Evolutionary conservation across 495 filamentous ascomycete genomes (phyloP), one percentile per base, ranked within the genome.

Genomic region (Ascobolus immersus): DNA sequence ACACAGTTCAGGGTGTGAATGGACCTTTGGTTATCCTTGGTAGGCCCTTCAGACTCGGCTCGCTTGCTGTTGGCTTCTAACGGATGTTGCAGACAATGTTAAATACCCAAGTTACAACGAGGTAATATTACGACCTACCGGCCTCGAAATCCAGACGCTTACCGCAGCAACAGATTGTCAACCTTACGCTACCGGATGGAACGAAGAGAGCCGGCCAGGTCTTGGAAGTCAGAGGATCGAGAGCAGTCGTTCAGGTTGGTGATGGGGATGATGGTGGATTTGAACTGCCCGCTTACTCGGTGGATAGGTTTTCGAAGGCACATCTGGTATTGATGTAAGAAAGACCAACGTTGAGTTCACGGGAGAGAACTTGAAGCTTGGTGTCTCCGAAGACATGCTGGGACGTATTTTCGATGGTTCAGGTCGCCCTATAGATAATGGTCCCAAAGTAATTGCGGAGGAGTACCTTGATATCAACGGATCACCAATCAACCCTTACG

Each of bases 391-490:
- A 56, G 89, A 94, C 60, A 99, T 99, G 89, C 57, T 94, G 55
- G 89, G 89, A 41, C 80, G 89, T 57, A 80, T 92, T 50, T 99
- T 99, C 53, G 82, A 99, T 58, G 89, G 89, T 48, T 93, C 84
- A 24, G 89, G 89, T 43, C 71, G 81, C 53, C 71, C 89, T 31
- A 94, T 94, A 49, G 89, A 99, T 58, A 94, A 94, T 60, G 89
- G 89, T 17, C 89, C 89, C 13, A 93, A 93, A 59, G 89, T 99
- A 43, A 57, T 99, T 36, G 84, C 89, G 21, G 89, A 99, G 55
- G 84, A 99, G 41, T 93, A 82, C 51, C 60, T 99, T 44, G 89
- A 99, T 55, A 99, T 94, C 62, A 99, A 99, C 59, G 89, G 89
- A 52, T 82, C 77, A 54, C 86, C 89, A 28, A 99, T 99, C 56